Evolutionary conservation across 495 filamentous ascomycete species (phyloP).

Genomic region (Xylaria nigripes): DNA sequence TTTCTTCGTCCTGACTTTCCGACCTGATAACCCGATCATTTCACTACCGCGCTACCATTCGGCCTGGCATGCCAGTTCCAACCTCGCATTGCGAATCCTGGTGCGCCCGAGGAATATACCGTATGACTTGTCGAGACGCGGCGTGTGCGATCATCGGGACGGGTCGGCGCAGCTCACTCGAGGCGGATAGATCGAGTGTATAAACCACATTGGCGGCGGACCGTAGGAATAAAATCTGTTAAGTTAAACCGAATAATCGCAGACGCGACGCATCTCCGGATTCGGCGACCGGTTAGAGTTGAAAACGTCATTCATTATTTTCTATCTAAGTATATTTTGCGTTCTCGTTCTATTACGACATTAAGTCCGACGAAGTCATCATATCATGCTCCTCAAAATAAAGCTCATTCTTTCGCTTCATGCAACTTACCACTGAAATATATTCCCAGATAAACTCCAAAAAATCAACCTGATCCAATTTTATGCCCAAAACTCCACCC

Average conservation of each 20-base stretch:
- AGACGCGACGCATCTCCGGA: no score
- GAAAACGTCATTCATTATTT: no score
- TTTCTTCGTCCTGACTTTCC: constrained; percentile 37
- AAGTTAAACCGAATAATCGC: no score
- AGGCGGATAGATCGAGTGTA: no score
- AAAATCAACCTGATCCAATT: no score
- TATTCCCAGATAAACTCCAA: no score
- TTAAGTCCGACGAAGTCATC: neutral
- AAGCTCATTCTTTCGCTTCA: no score
- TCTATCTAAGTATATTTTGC: neutral
- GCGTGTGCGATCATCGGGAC: neutral
- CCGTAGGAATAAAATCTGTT: no score
- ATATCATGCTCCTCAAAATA: neutral
- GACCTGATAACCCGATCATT: constrained; percentile 41
- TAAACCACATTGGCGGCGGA: no score
- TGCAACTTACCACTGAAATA: no score
- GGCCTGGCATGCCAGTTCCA: constrained; percentile 36
- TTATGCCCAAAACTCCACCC: no score
- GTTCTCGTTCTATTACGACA: neutral
- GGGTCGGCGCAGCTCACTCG: neutral
- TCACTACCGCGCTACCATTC: constrained; percentile 46
- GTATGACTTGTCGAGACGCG: neutral
- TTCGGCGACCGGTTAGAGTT: no score
- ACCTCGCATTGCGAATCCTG: constrained; percentile 25
- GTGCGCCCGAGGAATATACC: neutral